phyloP scores from a whole-genome alignment of 2,329 filamentous ascomycete genomes.

The Cladosporium sphaerospermum region DNA sequence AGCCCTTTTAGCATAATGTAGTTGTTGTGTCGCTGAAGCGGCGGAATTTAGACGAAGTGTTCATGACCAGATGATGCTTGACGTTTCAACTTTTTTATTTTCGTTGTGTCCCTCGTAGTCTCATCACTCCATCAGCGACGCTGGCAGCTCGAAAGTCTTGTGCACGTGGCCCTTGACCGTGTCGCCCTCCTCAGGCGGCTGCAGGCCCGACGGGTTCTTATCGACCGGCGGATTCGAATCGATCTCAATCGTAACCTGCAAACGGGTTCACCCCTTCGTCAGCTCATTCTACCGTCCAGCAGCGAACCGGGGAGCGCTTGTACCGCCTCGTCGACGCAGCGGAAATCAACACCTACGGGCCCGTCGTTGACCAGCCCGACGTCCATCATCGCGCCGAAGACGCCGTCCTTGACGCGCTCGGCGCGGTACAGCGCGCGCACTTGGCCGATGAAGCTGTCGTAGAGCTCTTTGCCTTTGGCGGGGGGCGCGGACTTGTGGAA shows the following conservation, averaged over 20 bases:
- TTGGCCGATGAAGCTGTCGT: conserved; percentile 74
- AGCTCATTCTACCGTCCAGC: neutral
- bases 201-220: conserved; percentile 27
- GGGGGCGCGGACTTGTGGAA: conserved; percentile 83
- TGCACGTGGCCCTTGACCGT: conserved; percentile 28
- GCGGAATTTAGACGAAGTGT: conserved; percentile 8
- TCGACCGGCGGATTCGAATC: conserved; percentile 42
- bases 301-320: neutral
- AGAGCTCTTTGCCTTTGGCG: conserved; percentile 72
- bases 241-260: conserved; percentile 44
- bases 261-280: neutral
- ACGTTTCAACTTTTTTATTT: neutral
- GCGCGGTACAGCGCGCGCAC: conserved; percentile 65
- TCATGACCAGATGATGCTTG: conserved; percentile 1
- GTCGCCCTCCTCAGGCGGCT: conserved; percentile 21
- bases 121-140: conserved; percentile 31
- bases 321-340: conserved; percentile 53
- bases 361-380: conserved; percentile 86
- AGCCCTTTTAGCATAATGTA: conserved; percentile 5
- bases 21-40: neutral
- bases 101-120: neutral
- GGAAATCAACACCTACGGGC: conserved; percentile 58
- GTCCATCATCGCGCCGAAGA: conserved; percentile 99
- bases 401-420: conserved; percentile 83
- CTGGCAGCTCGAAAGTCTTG: conserved; percentile 31